A percentile compares a stretch with the other conserved stretches of the same genome.
These are phyloP conservation scores for Sedum album DNA, from an alignment of 164 flowering plant species.

Conservation along the genomic window DNA sequence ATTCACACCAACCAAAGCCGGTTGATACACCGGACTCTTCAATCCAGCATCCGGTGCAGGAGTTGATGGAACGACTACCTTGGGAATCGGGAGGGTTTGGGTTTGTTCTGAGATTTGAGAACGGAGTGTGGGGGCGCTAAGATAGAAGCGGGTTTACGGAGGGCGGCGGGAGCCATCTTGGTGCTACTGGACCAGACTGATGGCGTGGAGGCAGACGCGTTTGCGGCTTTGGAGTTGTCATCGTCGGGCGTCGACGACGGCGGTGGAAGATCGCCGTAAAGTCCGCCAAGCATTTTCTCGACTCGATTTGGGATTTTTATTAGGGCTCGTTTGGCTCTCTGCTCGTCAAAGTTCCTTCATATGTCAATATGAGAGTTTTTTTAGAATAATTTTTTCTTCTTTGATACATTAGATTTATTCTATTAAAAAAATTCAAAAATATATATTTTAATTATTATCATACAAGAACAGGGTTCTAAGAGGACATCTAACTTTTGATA, in stretches of 20 bases:
- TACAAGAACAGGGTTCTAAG: too few relatives aligned
- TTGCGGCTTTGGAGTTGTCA: slow-evolving; percentile 23
- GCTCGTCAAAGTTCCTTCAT: too few relatives aligned
- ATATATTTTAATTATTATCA: too few relatives aligned
- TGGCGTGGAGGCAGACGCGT: slow-evolving; percentile 15
- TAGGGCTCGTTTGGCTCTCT: neutral
- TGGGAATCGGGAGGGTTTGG: slow-evolving; percentile 19
- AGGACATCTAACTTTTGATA: too few relatives aligned
- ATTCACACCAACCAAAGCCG: slow-evolving; percentile 75
- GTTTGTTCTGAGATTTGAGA: slow-evolving; percentile 36
- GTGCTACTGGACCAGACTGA: slow-evolving; percentile 75
- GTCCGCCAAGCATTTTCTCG: slow-evolving; percentile 68
- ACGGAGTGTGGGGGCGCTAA: slow-evolving; percentile 59
- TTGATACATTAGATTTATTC: too few relatives aligned
- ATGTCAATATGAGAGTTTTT: too few relatives aligned
- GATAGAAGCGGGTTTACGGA: slow-evolving; percentile 63
- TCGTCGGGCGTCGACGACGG: slow-evolving; percentile 62
- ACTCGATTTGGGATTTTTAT: neutral
- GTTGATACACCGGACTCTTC: slow-evolving; percentile 19
- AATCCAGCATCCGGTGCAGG: slow-evolving; percentile 3
- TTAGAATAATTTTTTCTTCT: too few relatives aligned
- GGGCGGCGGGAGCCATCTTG: slow-evolving; percentile 83
- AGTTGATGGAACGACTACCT: slow-evolving; percentile 8
- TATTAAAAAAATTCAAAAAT: too few relatives aligned
- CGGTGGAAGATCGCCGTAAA: slow-evolving; percentile 93